Evolutionary conservation across 192 early-diverging fungal species (phyloP), one percentile per base, ranked within the genome.

Genomic region (Irineochytrium annulatum): DNA sequence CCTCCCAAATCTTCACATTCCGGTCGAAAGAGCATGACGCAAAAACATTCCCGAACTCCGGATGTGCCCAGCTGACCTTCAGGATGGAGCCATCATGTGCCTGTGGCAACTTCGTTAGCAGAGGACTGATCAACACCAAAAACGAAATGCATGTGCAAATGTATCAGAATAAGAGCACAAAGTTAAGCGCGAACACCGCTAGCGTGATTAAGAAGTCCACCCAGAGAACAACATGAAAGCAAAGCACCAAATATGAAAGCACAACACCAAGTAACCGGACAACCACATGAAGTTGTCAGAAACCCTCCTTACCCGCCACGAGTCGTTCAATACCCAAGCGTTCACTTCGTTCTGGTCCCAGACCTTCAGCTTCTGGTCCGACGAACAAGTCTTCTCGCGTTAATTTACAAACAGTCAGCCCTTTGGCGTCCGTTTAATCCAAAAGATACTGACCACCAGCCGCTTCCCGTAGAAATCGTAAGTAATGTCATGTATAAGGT

Each of bases 391-490:
- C 68, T 76, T 63, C 3, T 1, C 6, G 35, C 5, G 33, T 33
- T 48, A 44, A 19, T 20, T 24, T 13, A 3, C 39, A 46, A 30
- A 16, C 32, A 49, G 32, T 62, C 11, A 17, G 26, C 6, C 22
- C 11, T n/a, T 14, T n/a, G n/a, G n/a, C n/a, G n/a, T n/a, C n/a
- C n/a, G 17, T 17, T 69, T 14, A 62, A 33, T 32, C 26, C 31
- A 43, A n/a, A 22, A 34, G 68, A 16, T 19, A 45, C 57, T 19
- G 32, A 80, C 70, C 30, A 80, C 91, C 32, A 95, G 77, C 59
- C 93, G 72, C 56, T 88, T 91, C 24, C 95, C 95, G 74, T 96
- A 96, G 69, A 83, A 92, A 74, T 96, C 89, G 68, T 92, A 96
- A 1, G 82, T 75, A 27, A 98, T 72, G 66, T 93, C 91, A 70